Base-by-base conservation (phyloP, 2,329 filamentous ascomycete genomes). In the Cladosporium sphaerospermum region DNA sequence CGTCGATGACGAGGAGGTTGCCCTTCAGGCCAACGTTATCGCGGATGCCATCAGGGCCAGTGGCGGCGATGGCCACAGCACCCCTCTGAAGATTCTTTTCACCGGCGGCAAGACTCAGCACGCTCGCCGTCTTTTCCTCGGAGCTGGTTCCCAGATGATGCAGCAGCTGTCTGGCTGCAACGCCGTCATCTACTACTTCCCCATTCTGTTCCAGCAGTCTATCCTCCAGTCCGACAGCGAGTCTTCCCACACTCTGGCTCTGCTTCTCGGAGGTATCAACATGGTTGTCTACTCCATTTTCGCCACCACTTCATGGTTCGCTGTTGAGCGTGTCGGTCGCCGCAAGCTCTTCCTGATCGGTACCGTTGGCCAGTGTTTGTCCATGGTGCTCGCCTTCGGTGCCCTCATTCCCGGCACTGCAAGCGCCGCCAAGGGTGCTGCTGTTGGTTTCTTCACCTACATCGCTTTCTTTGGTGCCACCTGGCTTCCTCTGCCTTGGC, bases 321-420 rank as follows among this genome's bases (percentile, higher is more conserved):
- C 80, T 45, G 80, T 86, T 23, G 83, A 86, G 65, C 77, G 79
- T 1, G 78, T 84, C 3, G 84, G 71, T 6, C 67, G 71, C 23
- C 64, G 71, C 14, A 71, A 70, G 54, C 62, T 73, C 4, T 72
- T 71, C 59, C 60, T 73, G 13, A 64, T 68, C 33, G 70, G 70
- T 14, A 70, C 70, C 11, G 61, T 67, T 28, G 70, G 84, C 7
- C 81, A 81, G 58, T 72, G 74, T 54, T 57, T 79, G 16, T 79
- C 76, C 54, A 80, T 81, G 76, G 71, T 72, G 10, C 61, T 73
- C 13, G 64, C 64, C 33, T 70, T 73, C 45, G 70, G 62, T 6
- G 70, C 68, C 28, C 39, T 62, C 5, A 49, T 52, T 10, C 46
- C 44, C 3, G 32, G 28, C 3, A 52, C 55, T 44, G 28, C 11